Percentiles rank a stretch among this genome's conserved stretches.
phyloP scores from a whole-genome alignment of 257 asterid species.

The Solanum pinnatisectum region DNA sequence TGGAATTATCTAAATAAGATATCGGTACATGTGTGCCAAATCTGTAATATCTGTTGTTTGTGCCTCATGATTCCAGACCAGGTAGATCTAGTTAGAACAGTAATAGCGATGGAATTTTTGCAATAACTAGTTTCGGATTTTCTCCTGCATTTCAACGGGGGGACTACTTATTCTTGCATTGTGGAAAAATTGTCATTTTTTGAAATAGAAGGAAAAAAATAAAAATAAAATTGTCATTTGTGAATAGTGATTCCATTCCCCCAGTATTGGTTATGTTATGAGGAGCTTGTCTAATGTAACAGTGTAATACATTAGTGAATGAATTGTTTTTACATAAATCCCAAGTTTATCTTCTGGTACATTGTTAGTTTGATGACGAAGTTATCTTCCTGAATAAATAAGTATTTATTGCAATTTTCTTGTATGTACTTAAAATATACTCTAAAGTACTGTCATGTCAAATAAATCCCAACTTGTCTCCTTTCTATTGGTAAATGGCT shows the following conservation, averaged over 20 bases:
- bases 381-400: neutral
- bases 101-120: neutral
- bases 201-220: no score
- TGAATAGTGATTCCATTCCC: neutral
- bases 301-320: neutral
- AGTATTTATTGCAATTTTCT: neutral
- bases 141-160: neutral
- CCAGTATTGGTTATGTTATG: neutral
- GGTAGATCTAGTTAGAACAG: neutral
- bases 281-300: neutral
- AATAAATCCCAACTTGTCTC: neutral
- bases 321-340: neutral
- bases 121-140: neutral
- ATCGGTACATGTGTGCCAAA: neutral
- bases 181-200: neutral
- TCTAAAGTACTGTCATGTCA: neutral
- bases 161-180: neutral
- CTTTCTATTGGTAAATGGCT: neutral
- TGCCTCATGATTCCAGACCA: neutral
- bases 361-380: neutral
- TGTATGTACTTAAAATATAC: neutral
- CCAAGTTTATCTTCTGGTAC: neutral
- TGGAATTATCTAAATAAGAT: neutral
- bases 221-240: neutral
- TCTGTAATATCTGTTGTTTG: neutral